phyloP scores from a whole-genome alignment of 2,329 filamentous ascomycete species.

The Hymenoscyphus salicellus region DNA sequence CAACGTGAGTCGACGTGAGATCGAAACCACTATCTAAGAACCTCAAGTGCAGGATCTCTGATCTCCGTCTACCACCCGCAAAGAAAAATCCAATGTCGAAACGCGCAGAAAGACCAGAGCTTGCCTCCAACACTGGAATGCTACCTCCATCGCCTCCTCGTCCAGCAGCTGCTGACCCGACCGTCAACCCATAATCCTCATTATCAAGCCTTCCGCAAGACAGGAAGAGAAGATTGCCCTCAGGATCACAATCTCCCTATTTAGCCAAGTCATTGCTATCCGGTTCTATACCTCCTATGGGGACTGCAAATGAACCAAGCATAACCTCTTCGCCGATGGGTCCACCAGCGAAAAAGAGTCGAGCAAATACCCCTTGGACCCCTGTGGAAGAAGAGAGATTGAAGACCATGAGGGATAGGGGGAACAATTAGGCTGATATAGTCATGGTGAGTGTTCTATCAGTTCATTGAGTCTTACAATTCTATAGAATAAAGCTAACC shows the following conservation, averaged over 20 bases:
- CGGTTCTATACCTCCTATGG: slow-evolving; percentile 14
- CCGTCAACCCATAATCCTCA: slow-evolving; percentile 25
- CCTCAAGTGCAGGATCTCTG: too few species aligned
- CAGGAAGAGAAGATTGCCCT: slow-evolving; percentile 33
- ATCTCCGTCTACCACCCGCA: too few species aligned
- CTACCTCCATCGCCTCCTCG: slow-evolving; percentile 25
- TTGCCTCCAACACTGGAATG: slow-evolving; percentile 25
- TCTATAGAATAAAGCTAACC: too few species aligned
- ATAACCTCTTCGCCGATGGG: slow-evolving; percentile 40
- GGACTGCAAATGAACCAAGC: slow-evolving; percentile 23
- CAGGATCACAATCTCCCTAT: slow-evolving; percentile 17
- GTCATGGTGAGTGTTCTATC: slow-evolving; percentile 72
- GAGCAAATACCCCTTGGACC: slow-evolving; percentile 99
- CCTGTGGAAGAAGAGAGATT: slow-evolving; percentile 87
- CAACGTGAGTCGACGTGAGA: too few species aligned
- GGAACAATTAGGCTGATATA: slow-evolving; percentile 96
- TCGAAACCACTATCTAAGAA: too few species aligned
- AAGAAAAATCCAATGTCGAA: slow-evolving; percentile 37
- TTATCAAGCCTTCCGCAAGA: slow-evolving; percentile 26
- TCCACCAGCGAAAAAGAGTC: slow-evolving; percentile 76
- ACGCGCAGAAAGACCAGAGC: slow-evolving; percentile 29
- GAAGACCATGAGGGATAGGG: slow-evolving; percentile 90
- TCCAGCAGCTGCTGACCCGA: slow-evolving; percentile 24
- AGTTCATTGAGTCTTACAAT: too few species aligned
- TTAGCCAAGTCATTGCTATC: slow-evolving; percentile 28